Conservation (phyloP, 352 stramenopile genomes). For the Globisporangium polare region DNA sequence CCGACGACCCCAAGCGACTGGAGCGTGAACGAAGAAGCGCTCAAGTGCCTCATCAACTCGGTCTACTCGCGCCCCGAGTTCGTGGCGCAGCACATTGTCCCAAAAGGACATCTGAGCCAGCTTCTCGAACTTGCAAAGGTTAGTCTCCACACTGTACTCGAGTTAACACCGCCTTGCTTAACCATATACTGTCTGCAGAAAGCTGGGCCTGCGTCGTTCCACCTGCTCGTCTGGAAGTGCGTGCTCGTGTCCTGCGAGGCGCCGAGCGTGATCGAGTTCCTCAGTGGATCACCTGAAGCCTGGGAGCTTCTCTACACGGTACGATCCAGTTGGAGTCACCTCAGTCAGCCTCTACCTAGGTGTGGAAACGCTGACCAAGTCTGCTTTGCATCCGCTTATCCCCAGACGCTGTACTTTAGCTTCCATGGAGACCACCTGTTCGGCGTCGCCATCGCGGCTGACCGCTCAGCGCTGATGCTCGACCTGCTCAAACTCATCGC, state of each 20-base stretch:
- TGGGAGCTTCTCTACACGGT: slow-evolving; percentile 50
- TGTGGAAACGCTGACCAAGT: not conserved
- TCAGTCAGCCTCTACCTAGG: not conserved
- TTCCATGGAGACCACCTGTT: slow-evolving; percentile 19
- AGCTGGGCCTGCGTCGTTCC: slow-evolving; percentile 27
- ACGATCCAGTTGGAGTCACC: not conserved
- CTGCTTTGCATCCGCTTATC: not conserved
- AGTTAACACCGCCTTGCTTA: too few species aligned
- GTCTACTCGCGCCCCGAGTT: slow-evolving; percentile 60
- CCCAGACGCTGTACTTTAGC: slow-evolving; percentile 43
- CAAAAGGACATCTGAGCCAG: slow-evolving; percentile 18
- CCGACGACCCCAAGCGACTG: slow-evolving; percentile 10
- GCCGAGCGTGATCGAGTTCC: slow-evolving; percentile 19
- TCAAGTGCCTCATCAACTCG: slow-evolving; percentile 73
- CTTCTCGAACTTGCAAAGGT: slow-evolving; percentile 28
- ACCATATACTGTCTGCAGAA: not conserved
- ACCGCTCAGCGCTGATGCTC: slow-evolving; percentile 31
- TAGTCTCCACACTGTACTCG: not conserved
- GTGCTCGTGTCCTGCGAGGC: slow-evolving; percentile 51
- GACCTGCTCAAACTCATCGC: slow-evolving; percentile 58
- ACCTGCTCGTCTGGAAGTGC: slow-evolving; percentile 58
- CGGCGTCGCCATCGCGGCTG: slow-evolving; percentile 13
- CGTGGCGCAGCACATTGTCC: slow-evolving; percentile 27
- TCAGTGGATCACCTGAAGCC: slow-evolving; percentile 25
- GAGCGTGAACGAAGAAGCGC: slow-evolving; percentile 37